Conservation (phyloP, 2,329 filamentous ascomycete genomes). For the Fusarium sp. region DNA sequence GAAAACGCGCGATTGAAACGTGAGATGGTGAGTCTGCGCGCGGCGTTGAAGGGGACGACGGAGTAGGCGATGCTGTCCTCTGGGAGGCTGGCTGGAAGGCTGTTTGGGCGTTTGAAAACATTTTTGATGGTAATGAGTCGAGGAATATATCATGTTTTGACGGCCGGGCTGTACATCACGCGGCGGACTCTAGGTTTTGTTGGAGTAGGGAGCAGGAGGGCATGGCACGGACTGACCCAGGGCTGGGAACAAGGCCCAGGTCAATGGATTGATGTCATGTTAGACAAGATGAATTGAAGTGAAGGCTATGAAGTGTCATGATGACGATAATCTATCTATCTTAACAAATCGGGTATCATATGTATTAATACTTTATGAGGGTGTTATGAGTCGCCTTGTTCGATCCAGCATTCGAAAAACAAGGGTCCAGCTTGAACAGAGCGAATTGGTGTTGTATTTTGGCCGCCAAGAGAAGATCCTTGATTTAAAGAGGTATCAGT, state of each 20-base stretch:
- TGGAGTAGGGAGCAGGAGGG: constrained; percentile 43
- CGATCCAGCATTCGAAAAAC: constrained; percentile 75
- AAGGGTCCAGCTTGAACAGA: constrained; percentile 69
- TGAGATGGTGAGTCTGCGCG: constrained; percentile 79
- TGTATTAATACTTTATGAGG: background rate
- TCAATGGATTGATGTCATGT: constrained; percentile 37
- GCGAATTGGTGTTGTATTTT: constrained; percentile 63
- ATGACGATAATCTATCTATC: constrained; percentile 38
- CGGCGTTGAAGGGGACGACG: constrained; percentile 62
- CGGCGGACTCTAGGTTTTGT: constrained; percentile 30
- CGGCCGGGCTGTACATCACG: constrained; percentile 41
- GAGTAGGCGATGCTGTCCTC: constrained; percentile 50
- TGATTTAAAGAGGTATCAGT: constrained; percentile 48
- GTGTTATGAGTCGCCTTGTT: constrained; percentile 52
- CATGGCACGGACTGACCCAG: constrained; percentile 34
- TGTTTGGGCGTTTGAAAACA: constrained; percentile 37
- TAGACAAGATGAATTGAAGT: constrained; percentile 41
- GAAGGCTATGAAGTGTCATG: constrained; percentile 45
- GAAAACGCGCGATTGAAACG: constrained; percentile 87
- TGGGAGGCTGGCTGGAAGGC: constrained; percentile 34
- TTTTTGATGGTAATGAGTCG: constrained; percentile 29
- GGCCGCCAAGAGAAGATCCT: constrained; percentile 52
- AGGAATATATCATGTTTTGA: constrained; percentile 37
- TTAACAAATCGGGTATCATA: constrained; percentile 24
- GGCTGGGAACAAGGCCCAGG: constrained; percentile 41